Conservation (phyloP, 2,329 filamentous ascomycete species). For the Ilyonectria sp. region DNA sequence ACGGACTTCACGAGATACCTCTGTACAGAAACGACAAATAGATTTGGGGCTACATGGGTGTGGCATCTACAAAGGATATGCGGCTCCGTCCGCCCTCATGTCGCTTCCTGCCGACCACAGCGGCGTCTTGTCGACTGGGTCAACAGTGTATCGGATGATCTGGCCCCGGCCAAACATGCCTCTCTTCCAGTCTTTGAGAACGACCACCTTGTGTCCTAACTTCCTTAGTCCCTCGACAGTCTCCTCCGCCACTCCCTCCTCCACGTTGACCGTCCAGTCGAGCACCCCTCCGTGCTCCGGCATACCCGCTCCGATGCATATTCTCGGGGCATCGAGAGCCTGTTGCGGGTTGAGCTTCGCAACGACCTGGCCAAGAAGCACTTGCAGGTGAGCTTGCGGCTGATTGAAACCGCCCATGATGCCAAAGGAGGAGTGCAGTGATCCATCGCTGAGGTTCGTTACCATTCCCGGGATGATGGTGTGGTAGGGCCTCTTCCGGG, state of each 20-base stretch:
- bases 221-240: constrained; percentile 76
- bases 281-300: constrained; percentile 71
- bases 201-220: constrained; percentile 81
- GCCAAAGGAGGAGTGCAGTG: constrained; percentile 88
- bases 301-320: constrained; percentile 86
- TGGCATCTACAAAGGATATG: constrained; percentile 63
- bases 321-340: constrained; percentile 90
- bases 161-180: constrained; percentile 88
- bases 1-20: constrained; percentile 42
- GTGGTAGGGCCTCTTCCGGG: constrained; percentile 92
- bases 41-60: constrained; percentile 20
- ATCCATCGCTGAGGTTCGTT: constrained; percentile 81
- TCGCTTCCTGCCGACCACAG: constrained; percentile 95
- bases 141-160: constrained; percentile 83
- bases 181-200: constrained; percentile 77
- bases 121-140: constrained; percentile 75
- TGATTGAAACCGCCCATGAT: constrained; percentile 99
- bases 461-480: constrained; percentile 96
- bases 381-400: constrained; percentile 95
- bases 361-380: constrained; percentile 89
- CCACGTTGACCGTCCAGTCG: constrained; percentile 80
- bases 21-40: constrained; percentile 46
- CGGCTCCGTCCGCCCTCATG: constrained; percentile 84
- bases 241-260: constrained; percentile 83
- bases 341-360: constrained; percentile 88